These are phyloP conservation scores for Salmacisia buchloeana DNA, from an alignment of 1,284 basidiomycete genomes.

Conservation along the genomic window DNA sequence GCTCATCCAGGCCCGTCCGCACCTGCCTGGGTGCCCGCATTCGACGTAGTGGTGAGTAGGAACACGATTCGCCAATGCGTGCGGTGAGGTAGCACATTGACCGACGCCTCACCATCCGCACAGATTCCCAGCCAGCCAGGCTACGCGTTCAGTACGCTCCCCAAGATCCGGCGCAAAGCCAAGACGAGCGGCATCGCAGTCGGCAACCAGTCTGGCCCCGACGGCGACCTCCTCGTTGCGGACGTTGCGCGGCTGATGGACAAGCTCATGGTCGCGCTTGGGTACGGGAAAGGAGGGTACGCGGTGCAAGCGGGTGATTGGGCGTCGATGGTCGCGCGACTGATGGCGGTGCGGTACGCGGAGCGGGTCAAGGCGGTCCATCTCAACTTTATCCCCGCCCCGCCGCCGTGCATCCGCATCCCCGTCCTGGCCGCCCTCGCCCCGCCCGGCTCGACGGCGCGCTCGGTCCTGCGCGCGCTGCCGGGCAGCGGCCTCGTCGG, in stretches of 20 bases:
- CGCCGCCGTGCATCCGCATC: constrained; percentile 22
- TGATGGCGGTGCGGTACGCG: constrained; percentile 23
- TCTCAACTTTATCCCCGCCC: constrained; percentile 32
- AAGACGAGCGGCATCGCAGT: background rate
- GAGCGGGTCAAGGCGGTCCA: constrained; percentile 24
- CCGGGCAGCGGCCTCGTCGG: constrained; percentile 1
- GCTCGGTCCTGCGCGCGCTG: background rate
- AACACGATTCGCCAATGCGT: background rate
- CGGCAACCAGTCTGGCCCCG: constrained; percentile 9
- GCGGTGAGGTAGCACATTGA: background rate
- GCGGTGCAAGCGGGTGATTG: constrained; percentile 38
- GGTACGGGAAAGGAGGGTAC: constrained; percentile 25
- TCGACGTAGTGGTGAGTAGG: constrained; percentile 40
- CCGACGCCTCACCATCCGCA: background rate
- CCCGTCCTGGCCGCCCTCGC: constrained; percentile 15
- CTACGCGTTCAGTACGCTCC: constrained; percentile 29
- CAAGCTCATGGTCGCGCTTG: constrained; percentile 33
- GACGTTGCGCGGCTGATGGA: constrained; percentile 35
- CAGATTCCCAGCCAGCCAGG: constrained; percentile 41
- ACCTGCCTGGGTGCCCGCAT: constrained; percentile 19
- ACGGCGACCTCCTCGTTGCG: constrained; percentile 28
- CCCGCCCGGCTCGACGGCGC: background rate
- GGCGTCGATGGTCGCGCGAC: constrained; percentile 24
- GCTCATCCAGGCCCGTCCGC: constrained; percentile 30
- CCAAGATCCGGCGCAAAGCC: constrained; percentile 6